A percentile compares a stretch with the other conserved stretches of the same genome.
phyloP scores from a whole-genome alignment of 164 flowering plant species.

The Tinospora cordifolia region DNA sequence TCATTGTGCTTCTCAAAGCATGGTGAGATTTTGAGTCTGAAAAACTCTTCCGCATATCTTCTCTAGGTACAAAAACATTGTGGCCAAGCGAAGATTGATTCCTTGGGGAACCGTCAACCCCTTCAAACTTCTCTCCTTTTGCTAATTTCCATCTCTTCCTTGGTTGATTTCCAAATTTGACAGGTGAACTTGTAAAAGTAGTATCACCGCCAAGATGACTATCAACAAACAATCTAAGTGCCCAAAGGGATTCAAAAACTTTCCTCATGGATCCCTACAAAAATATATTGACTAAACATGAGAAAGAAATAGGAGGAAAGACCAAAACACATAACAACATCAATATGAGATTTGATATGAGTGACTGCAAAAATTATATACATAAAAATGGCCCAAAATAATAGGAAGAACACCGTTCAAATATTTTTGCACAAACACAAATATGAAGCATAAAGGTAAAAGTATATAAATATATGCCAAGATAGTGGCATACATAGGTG shows the following conservation, averaged over 20 bases:
- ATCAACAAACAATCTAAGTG: conserved; percentile 31
- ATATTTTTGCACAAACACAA: too few species aligned
- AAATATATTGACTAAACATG: background rate
- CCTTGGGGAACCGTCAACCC: conserved; percentile 16
- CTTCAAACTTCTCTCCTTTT: conserved; percentile 22
- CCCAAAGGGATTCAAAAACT: conserved; percentile 54
- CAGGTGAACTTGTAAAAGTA: conserved; percentile 4
- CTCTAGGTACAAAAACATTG: conserved; percentile 17
- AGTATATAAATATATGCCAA: background rate
- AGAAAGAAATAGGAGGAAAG: conserved; percentile 3
- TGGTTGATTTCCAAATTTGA: conserved; percentile 21
- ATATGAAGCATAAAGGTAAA: too few species aligned
- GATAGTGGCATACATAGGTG: background rate
- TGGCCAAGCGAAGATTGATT: conserved; percentile 18
- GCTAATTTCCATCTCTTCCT: conserved; percentile 33
- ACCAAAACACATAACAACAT: background rate
- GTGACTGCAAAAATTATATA: too few species aligned
- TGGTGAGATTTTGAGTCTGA: conserved; percentile 24
- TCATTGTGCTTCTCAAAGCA: conserved; percentile 18
- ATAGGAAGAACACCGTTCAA: too few species aligned
- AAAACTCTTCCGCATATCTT: conserved; percentile 19
- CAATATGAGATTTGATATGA: too few species aligned
- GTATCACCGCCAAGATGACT: conserved; percentile 21
- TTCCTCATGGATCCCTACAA: conserved; percentile 63
- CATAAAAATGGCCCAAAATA: too few species aligned